These are phyloP conservation scores for Escovopsis sp. DNA, from an alignment of 2,329 filamentous ascomycete genomes.

Conservation along the genomic window DNA sequence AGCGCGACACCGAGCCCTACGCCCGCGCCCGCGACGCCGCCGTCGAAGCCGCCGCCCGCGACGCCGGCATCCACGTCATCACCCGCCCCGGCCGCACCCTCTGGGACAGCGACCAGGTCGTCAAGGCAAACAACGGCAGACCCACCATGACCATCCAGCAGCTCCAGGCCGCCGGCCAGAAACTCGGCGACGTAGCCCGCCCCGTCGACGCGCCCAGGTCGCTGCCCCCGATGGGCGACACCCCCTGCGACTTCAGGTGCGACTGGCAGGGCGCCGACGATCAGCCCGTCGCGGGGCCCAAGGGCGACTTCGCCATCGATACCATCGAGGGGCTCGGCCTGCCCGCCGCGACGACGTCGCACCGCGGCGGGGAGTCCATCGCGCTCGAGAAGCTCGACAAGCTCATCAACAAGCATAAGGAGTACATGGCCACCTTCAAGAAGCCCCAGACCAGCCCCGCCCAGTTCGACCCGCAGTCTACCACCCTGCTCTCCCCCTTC, in stretches of 20 bases:
- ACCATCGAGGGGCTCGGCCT: constrained; percentile 58
- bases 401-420: constrained; percentile 42
- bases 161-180: constrained; percentile 45
- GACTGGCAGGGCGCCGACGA: constrained; percentile 38
- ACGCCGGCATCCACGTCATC: constrained; percentile 55
- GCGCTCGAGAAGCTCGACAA: constrained; percentile 43
- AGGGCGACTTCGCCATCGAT: constrained; percentile 53
- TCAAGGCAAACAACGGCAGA: constrained; percentile 47
- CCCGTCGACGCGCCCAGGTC: constrained; percentile 43
- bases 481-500: constrained; percentile 57
- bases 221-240: constrained; percentile 51
- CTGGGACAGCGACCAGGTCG: constrained; percentile 58
- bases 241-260: constrained; percentile 42
- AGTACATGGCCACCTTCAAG: constrained; percentile 56
- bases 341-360: constrained; percentile 45
- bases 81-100: constrained; percentile 49
- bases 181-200: constrained; percentile 43
- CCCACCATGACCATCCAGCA: constrained; percentile 63
- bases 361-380: constrained; percentile 54
- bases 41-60: constrained; percentile 41
- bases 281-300: constrained; percentile 45
- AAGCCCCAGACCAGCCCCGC: constrained; percentile 65
- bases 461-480: constrained; percentile 56
- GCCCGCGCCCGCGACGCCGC: constrained; percentile 45
- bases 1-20: constrained; percentile 66